A percentile compares a stretch with the other conserved stretches of the same genome.
Evolutionary conservation across 2,329 filamentous ascomycete genomes (phyloP).

Genomic region (Pseudocercospora musae): DNA sequence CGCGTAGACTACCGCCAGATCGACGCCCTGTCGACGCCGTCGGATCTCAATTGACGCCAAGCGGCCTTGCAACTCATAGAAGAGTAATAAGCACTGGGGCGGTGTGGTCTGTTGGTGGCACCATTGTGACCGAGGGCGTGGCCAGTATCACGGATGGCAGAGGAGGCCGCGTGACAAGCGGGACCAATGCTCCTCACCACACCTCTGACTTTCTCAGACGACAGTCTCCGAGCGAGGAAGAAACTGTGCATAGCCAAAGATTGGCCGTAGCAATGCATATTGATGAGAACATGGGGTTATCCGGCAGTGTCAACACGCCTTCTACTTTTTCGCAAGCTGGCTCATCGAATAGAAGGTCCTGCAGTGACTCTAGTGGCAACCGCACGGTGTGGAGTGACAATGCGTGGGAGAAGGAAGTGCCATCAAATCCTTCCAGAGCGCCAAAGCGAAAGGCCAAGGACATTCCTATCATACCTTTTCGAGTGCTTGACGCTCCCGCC

Average conservation of each 20-base stretch:
- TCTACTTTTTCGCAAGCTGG: constrained; percentile 5
- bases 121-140: constrained; percentile 41
- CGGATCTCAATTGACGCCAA: background rate
- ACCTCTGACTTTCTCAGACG: constrained; percentile 54
- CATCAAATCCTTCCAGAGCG: constrained; percentile 10
- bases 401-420: constrained; percentile 21
- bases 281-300: constrained; percentile 63
- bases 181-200: constrained; percentile 67
- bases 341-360: constrained; percentile 12
- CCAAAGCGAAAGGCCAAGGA: constrained; percentile 23
- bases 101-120: constrained; percentile 75
- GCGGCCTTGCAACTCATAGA: constrained; percentile 2
- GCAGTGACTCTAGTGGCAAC: constrained; percentile 6
- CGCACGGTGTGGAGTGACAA: constrained; percentile 23
- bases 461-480: constrained; percentile 33
- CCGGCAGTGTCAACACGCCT: constrained; percentile 45
- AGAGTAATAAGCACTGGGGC: constrained; percentile 59
- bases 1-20: constrained; percentile 5
- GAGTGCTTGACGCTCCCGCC: constrained; percentile 78
- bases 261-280: constrained; percentile 80
- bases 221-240: constrained; percentile 26
- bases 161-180: constrained; percentile 63
- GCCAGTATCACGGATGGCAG: constrained; percentile 54
- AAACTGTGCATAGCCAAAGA: constrained; percentile 62
- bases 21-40: constrained; percentile 4